Evolutionary conservation across 352 stramenopile species (phyloP).

Genomic region (Phytophthora aleatoria): DNA sequence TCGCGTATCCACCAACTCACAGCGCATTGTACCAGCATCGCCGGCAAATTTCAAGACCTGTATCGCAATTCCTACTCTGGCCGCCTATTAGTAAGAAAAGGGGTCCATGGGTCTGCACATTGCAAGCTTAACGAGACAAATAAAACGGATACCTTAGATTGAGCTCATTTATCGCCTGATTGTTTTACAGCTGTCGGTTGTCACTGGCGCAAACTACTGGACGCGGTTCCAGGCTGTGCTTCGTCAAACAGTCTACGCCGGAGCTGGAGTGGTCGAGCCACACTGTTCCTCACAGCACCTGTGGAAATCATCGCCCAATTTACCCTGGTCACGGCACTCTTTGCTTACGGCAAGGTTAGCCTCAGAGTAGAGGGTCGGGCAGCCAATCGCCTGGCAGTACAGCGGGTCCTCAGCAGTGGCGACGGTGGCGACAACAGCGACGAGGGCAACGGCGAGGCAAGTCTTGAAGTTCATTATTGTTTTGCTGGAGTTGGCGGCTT

Average conservation of each 20-base stretch:
- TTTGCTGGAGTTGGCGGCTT: constrained; percentile 2
- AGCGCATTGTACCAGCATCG: too few relatives aligned
- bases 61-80: too few relatives aligned
- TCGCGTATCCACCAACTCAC: too few relatives aligned
- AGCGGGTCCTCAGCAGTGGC: constrained; percentile 12
- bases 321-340: constrained; percentile 19
- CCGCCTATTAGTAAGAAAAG: background rate
- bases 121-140: constrained; percentile 4
- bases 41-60: too few relatives aligned
- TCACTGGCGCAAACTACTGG: too few relatives aligned
- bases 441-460: constrained; percentile 21
- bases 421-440: constrained; percentile 15
- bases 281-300: too few relatives aligned
- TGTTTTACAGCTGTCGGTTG: too few relatives aligned
- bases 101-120: too few relatives aligned
- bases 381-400: constrained; percentile 23
- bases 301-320: too few relatives aligned
- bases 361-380: constrained; percentile 20
- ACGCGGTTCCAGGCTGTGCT: too few relatives aligned
- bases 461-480: constrained; percentile 36
- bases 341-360: constrained; percentile 15
- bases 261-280: background rate
- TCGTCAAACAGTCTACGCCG: too few relatives aligned
- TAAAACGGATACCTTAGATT: constrained; percentile 12
- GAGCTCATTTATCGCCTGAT: background rate